Percentiles rank a stretch among this genome's conserved stretches.
Evolutionary conservation across 257 asterid genomes (phyloP).

Genomic region (Mitragyna speciosa): DNA sequence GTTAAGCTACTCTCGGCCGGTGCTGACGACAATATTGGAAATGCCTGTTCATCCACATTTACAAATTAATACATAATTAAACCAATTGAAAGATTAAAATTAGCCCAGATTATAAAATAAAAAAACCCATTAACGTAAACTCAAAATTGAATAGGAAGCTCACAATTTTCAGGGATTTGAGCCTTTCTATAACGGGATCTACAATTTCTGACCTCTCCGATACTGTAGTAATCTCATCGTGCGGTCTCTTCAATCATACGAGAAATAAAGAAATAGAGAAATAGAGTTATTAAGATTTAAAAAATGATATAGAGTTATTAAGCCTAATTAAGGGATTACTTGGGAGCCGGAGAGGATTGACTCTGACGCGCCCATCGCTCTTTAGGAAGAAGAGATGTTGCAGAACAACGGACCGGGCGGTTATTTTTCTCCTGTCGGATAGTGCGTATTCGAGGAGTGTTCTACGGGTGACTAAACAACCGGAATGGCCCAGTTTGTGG

Average conservation of each 20-base stretch:
- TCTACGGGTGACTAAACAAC: neutral
- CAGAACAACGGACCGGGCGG: neutral
- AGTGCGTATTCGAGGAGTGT: neutral
- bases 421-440: neutral
- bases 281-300: neutral
- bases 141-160: conserved; percentile 22
- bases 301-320: neutral
- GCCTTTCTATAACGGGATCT: conserved; percentile 76
- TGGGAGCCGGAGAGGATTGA: conserved; percentile 59
- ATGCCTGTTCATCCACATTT: conserved; percentile 42
- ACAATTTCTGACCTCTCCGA: conserved; percentile 63
- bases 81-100: conserved; percentile 2
- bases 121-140: neutral
- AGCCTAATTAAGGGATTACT: conserved; percentile 32
- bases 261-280: neutral
- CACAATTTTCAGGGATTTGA: conserved; percentile 76
- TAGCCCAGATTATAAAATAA: neutral
- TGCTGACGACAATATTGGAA: conserved; percentile 69
- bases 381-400: neutral
- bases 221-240: conserved; percentile 79
- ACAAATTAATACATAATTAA: neutral
- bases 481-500: neutral
- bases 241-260: conserved; percentile 37
- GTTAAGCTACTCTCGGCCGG: conserved; percentile 84
- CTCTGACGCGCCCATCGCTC: conserved; percentile 85